A percentile compares a stretch with the other conserved stretches of the same genome.
phyloP scores from a whole-genome alignment of 805 yeast genomes.

The Saccharomyces cerevisiae region DNA sequence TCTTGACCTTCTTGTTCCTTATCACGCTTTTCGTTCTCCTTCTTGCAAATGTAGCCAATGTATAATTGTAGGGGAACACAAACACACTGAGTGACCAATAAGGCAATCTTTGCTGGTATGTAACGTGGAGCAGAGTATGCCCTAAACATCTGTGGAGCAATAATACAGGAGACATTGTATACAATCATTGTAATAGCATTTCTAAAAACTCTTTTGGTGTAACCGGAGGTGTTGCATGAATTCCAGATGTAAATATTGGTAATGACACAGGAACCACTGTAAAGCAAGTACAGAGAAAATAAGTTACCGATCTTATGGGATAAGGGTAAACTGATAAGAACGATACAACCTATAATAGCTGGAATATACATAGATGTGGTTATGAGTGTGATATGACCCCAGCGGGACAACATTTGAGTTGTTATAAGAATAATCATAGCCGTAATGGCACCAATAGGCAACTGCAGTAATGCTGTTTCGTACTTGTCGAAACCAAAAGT shows the following conservation, averaged over 20 bases:
- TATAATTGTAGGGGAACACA: slow-evolving; percentile 37
- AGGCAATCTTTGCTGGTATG: slow-evolving; percentile 48
- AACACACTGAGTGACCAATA: slow-evolving; percentile 43
- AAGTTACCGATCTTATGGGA: slow-evolving; percentile 39
- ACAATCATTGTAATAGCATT: slow-evolving; percentile 49
- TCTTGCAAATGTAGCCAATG: slow-evolving; percentile 36
- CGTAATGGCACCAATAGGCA: slow-evolving; percentile 49
- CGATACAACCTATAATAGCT: slow-evolving; percentile 44
- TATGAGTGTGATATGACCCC: slow-evolving; percentile 32
- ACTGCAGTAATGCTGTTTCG: slow-evolving; percentile 42
- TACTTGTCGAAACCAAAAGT: slow-evolving; percentile 42
- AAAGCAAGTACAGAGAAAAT: slow-evolving; percentile 41
- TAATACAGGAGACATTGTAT: slow-evolving; percentile 50
- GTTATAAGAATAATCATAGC: slow-evolving; percentile 35
- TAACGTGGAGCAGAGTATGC: slow-evolving; percentile 44
- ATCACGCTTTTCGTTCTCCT: slow-evolving; percentile 47
- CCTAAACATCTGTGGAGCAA: slow-evolving; percentile 59
- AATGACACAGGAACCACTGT: slow-evolving; percentile 51
- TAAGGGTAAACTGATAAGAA: slow-evolving; percentile 33
- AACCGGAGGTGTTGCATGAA: slow-evolving; percentile 54
- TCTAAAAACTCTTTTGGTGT: slow-evolving; percentile 47
- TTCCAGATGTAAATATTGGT: slow-evolving; percentile 56
- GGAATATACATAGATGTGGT: slow-evolving; percentile 36
- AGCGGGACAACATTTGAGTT: slow-evolving; percentile 32
- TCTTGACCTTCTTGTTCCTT: slow-evolving; percentile 27